These are phyloP conservation scores for Magnolia kwangsiensis DNA, from an alignment of 164 flowering plant species.

Conservation along the genomic window DNA sequence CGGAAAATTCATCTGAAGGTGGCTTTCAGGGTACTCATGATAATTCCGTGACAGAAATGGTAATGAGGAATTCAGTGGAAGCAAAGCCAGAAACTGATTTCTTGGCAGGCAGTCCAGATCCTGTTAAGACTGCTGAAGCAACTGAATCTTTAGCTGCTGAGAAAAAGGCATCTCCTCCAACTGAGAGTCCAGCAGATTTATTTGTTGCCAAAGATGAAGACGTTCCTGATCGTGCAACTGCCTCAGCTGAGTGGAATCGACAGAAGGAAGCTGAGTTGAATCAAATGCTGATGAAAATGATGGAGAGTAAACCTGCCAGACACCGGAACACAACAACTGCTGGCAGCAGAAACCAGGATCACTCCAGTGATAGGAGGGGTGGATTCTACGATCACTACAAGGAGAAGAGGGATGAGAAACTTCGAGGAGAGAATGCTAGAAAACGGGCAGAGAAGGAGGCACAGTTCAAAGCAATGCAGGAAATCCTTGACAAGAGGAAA, in stretches of 20 bases:
- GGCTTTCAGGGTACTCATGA: conserved; percentile 11
- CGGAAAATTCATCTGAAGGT: conserved; percentile 35
- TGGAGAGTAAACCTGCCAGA: conserved; percentile 45
- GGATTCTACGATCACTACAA: conserved; percentile 55
- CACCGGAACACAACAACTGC: conserved; percentile 17
- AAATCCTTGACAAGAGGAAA: conserved; percentile 48
- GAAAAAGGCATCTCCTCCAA: conserved; percentile 5
- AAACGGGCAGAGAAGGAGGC: conserved; percentile 55
- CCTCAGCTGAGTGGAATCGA: conserved; percentile 66
- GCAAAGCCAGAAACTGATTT: conserved; percentile 22
- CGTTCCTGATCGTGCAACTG: conserved; percentile 23
- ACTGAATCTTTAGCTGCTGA: conserved; percentile 17
- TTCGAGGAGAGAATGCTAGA: conserved; percentile 51
- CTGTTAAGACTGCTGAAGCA: conserved; percentile 24
- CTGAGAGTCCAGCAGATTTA: conserved; percentile 20
- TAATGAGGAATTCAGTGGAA: conserved; percentile 20
- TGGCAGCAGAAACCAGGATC: conserved; percentile 29
- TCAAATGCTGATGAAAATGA: conserved; percentile 61
- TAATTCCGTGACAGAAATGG: conserved; percentile 22
- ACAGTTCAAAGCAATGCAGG: conserved; percentile 46
- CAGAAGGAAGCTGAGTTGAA: conserved; percentile 77
- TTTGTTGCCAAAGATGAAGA: conserved; percentile 27
- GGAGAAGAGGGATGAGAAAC: conserved; percentile 69
- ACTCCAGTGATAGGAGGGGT: conserved; percentile 43
- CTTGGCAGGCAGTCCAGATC: conserved; percentile 12